Base-by-base conservation (phyloP, 306 rosid species). In the Lotus japonicus region DNA sequence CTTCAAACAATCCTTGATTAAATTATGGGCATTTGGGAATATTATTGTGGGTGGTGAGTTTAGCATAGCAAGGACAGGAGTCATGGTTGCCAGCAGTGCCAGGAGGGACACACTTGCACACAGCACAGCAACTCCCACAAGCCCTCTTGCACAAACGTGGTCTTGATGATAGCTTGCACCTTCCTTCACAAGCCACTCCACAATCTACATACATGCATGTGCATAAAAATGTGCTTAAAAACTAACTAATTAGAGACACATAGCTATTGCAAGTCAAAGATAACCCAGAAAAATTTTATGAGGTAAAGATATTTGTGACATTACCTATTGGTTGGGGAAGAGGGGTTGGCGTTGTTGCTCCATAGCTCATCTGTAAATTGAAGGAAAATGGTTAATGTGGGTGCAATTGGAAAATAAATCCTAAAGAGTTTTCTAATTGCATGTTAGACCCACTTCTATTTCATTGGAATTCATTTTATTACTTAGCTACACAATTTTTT, bases 71-170 rank as follows among this genome's bases (percentile, higher is more conserved):
- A 13, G 71, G 52, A 54, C 81, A 76, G 0, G 76, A 69, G 14
- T 54, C 66, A 18, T 0, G 64, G 78, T 74, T 44, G 46, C 78
- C 66, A 31, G 6, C 21, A 13, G 78, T 74, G 66, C 66, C 72
- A 3, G 50, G 65, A 61, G 71, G 76, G 33, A 77, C 81, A 62
- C 80, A 76, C 36, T 53, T 61, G 66, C 80, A 76, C 15, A 31
- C 14, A 0, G 36, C 60, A 61, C 80, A 76, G 46, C 80, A 76
- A 61, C 76, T 69, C 31, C 76, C 76, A 76, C 80, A 76, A 4
- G 80, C 80, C 12, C 80, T 69, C 12, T 76, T 68, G 53, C 80
- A 76, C 11, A 61, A 8, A 4, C 45, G 36, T 76, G 71, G 71
- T 16, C 76, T 60, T 53, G 58, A 51, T 51, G 80, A 68, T 17